Evolutionary conservation across 2,329 filamentous ascomycete genomes (phyloP), one percentile per base, ranked within the genome.

Genomic region (Tolypocladium cylindrosporum): DNA sequence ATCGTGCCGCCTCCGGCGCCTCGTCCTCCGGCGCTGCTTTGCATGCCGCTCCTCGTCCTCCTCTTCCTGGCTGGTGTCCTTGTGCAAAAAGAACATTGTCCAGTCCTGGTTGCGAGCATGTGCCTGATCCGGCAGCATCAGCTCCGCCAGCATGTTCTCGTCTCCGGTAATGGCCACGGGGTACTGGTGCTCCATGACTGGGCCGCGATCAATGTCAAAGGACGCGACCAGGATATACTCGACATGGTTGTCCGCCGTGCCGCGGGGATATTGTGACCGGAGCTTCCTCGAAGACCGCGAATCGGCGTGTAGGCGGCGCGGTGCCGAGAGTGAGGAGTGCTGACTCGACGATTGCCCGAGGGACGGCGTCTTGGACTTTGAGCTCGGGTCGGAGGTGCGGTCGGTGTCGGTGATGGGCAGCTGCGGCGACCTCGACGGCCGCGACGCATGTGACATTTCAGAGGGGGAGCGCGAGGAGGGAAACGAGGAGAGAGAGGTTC

Each of bases 61-160:
- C 58, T 93, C 89, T 60, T 90, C 87, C 55, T 88, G 85, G 60
- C 85, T 92, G 4, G 87, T 90, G 71, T 99, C 94, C 72, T 97
- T 97, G 76, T 99, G 94, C 58, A 99, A 72, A 71, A 99, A 99
- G 77, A 99, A 99, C 57, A 97, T 96, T 48, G 94, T 99, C 94
- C 94, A 99, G 72, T 99, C 94, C 74, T 97, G 92, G 68, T 89
- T 93, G 43, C 94, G 85, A 61, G 94, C 86, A 74, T 99, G 94
- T 27, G 93, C 91, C 74, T 97, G 93, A 73, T 99, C 94, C 0
- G 94, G 94, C 71, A 99, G 77, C 94, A 99, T 99, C 68, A 99
- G 83, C 77, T 99, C 94, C 8, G 94, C 94, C 68, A 99, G 76
- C 92, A 97, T 97, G 68, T 96, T 89, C 76, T 99, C 94, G 70